Evolutionary conservation across 1,139 yeast genomes (phyloP).

Genomic region (Pneumocystis sp.): DNA sequence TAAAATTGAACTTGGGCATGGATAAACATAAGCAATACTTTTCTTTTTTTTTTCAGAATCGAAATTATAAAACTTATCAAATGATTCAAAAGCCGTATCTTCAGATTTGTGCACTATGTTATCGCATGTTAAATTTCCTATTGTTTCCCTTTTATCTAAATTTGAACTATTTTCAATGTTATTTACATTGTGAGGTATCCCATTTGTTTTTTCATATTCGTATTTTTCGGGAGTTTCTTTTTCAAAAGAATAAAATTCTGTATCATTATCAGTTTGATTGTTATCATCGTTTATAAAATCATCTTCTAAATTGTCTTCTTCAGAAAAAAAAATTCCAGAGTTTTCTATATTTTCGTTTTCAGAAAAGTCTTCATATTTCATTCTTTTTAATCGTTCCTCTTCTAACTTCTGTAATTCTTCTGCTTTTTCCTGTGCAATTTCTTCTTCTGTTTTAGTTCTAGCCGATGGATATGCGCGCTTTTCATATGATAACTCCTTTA

Average conservation of each 20-base stretch:
- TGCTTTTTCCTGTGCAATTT: conserved; percentile 46
- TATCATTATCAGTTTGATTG: conserved; percentile 17
- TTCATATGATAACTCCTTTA: conserved; percentile 68
- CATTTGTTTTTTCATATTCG: neutral
- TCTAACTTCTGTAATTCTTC: conserved; percentile 58
- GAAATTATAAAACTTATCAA: neutral
- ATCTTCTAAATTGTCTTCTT: conserved; percentile 15
- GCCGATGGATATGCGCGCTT: conserved; percentile 92
- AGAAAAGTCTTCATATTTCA: conserved; percentile 69
- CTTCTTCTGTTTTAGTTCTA: conserved; percentile 85
- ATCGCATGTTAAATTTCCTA: conserved; percentile 1
- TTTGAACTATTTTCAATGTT: neutral
- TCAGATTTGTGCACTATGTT: neutral
- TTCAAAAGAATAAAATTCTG: neutral
- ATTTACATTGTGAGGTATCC: neutral
- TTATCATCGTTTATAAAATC: conserved; percentile 16
- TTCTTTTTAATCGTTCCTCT: conserved; percentile 61
- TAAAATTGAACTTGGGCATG: conserved; percentile 46
- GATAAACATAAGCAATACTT: conserved; percentile 17
- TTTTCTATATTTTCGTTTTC: conserved; percentile 35
- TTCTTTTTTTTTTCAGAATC: conserved; percentile 10
- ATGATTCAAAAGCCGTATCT: neutral
- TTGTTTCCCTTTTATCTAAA: conserved; percentile 10
- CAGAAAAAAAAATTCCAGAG: conserved; percentile 15
- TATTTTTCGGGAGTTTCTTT: neutral